Evolutionary conservation across 2,329 filamentous ascomycete genomes (phyloP), one percentile per base, ranked within the genome.

Genomic region (Fusarium clavum): DNA sequence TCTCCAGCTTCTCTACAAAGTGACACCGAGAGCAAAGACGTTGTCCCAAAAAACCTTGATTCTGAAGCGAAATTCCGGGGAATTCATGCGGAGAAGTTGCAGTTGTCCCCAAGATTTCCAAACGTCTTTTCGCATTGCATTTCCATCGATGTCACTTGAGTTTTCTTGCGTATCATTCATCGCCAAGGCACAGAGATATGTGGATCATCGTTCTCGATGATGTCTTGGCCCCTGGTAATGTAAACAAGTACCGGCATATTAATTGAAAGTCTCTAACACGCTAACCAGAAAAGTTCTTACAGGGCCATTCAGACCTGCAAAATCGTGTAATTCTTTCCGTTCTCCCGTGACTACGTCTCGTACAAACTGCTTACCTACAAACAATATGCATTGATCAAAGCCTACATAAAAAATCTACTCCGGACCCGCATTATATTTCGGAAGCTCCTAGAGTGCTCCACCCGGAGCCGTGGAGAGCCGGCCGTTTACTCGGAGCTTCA

Each of bases 401-500:
- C n/a, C 32, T 22, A 41, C 22, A 27, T 27, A 24, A 66, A 52
- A 61, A 53, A 38, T 57, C 40, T 68, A 9, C 43, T 66, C 62
- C 63, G 59, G 64, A 61, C 61, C 60, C 65, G 64, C 64, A 54
- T 69, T 46, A 68, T 70, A 68, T 70, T 55, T 64, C 67, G 63
- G 57, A 54, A 48, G 29, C 51, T 55, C 59, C 65, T 61, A 24
- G 27, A 46, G 49, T 45, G 12, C 24, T 48, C 69, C 69, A 71
- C 64, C 53, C 69, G 69, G 69, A 48, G 57, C 69, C 69, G 61
- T 70, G 69, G 69, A 72, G 69, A 71, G 65, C 61, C 69, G 69
- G 69, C 64, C 69, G 60, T 73, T 66, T 74, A 70, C 65, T 74
- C 72, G 72, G 72, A 67, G 52, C 43, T 72, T 74, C 60, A 74